Evolutionary conservation across 345 rosid species (phyloP).

Genomic region (Erodium maritimum): DNA sequence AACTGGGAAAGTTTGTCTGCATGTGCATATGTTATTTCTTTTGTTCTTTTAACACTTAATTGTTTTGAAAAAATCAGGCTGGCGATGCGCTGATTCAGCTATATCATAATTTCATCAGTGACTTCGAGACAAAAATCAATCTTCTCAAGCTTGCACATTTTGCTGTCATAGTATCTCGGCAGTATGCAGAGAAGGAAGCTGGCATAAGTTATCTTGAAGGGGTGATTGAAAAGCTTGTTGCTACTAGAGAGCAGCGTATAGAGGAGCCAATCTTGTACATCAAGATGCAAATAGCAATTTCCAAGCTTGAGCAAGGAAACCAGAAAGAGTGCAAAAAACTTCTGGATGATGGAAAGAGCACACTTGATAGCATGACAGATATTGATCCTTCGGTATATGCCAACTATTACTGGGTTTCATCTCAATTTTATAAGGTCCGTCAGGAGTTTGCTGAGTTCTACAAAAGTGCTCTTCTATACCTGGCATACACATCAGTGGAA

Average conservation of each 20-base stretch:
- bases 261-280: constrained; percentile 84
- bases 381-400: constrained; percentile 95
- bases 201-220: constrained; percentile 78
- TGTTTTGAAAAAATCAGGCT: constrained; percentile 37
- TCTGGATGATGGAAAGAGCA: constrained; percentile 79
- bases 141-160: constrained; percentile 97
- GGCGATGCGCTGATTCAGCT: constrained; percentile 89
- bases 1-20: not conserved
- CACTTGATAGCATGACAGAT: constrained; percentile 91
- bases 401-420: constrained; percentile 86
- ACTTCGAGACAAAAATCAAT: constrained; percentile 96
- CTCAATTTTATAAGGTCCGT: constrained; percentile 66
- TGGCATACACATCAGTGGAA: constrained; percentile 90
- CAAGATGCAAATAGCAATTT: constrained; percentile 74
- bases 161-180: constrained; percentile 83
- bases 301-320: constrained; percentile 84
- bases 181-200: constrained; percentile 88
- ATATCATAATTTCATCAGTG: constrained; percentile 84
- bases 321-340: constrained; percentile 82
- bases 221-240: constrained; percentile 69
- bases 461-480: constrained; percentile 83
- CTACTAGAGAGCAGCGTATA: constrained; percentile 64
- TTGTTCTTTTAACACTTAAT: constrained; percentile 1
- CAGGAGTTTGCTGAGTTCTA: constrained; percentile 93
- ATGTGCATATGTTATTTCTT: not conserved